Evolutionary conservation across 345 rosid species (phyloP).

Genomic region (Brassica incana): DNA sequence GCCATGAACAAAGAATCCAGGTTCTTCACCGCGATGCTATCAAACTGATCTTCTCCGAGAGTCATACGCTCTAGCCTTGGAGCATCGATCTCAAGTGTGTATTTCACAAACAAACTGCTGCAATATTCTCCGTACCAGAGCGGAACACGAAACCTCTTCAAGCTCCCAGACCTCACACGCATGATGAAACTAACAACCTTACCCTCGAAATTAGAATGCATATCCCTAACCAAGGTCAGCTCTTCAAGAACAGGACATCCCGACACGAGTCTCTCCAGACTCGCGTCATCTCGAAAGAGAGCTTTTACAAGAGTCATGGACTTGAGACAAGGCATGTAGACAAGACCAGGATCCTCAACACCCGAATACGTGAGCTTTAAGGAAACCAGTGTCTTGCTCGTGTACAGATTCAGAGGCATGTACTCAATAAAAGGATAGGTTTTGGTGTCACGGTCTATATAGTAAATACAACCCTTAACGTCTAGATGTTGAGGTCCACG

Average conservation of each 20-base stretch:
- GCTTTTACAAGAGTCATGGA: background rate
- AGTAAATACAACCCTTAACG: background rate
- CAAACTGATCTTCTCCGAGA: background rate
- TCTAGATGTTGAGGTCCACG: constrained; percentile 6
- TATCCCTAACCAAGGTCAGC: background rate
- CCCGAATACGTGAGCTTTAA: background rate
- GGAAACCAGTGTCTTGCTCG: constrained; percentile 12
- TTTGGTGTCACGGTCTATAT: background rate
- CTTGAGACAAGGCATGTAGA: constrained; percentile 7
- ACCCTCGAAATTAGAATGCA: background rate
- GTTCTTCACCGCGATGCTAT: constrained; percentile 2
- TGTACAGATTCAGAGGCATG: constrained; percentile 11
- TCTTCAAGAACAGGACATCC: background rate
- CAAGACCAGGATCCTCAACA: background rate
- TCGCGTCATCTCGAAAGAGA: background rate
- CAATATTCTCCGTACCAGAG: background rate
- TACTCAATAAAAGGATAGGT: background rate
- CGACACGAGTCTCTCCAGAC: background rate
- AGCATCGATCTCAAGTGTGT: constrained; percentile 17
- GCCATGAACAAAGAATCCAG: background rate
- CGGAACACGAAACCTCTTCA: constrained; percentile 21
- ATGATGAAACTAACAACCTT: background rate
- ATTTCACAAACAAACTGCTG: background rate
- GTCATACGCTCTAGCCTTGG: constrained; percentile 16
- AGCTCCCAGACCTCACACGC: background rate